Conservation (phyloP, 441 rosid species). For the Capsella rubella region DNA sequence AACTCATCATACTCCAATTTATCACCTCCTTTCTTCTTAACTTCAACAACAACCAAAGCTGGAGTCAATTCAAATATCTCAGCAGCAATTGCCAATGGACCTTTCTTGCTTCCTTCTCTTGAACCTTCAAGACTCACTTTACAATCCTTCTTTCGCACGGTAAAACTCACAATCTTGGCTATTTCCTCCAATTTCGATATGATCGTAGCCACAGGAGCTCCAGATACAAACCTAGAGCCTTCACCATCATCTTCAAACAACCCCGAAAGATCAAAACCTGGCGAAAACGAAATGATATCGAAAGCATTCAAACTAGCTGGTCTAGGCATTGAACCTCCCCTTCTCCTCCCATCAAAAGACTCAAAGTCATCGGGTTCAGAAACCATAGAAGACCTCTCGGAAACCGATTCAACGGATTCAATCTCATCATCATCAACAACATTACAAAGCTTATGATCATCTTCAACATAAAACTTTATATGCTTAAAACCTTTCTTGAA, state of each 20-base stretch:
- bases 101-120: slow-evolving; percentile 70
- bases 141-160: slow-evolving; percentile 85
- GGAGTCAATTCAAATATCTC: slow-evolving; percentile 92
- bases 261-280: slow-evolving; percentile 83
- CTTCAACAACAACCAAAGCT: slow-evolving; percentile 76
- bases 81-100: slow-evolving; percentile 79
- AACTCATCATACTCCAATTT: slow-evolving; percentile 81
- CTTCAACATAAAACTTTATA: slow-evolving; percentile 80
- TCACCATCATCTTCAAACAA: slow-evolving; percentile 86
- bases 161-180: slow-evolving; percentile 77
- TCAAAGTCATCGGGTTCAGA: slow-evolving; percentile 70
- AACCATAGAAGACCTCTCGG: slow-evolving; percentile 56
- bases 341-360: slow-evolving; percentile 51
- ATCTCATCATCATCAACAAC: slow-evolving; percentile 50
- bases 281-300: slow-evolving; percentile 81
- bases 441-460: slow-evolving; percentile 72
- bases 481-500: slow-evolving; percentile 85
- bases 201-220: slow-evolving; percentile 76
- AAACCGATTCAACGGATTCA: slow-evolving; percentile 51
- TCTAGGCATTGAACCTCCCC: slow-evolving; percentile 55
- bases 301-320: slow-evolving; percentile 90
- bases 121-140: slow-evolving; percentile 84
- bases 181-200: slow-evolving; percentile 87
- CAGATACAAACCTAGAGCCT: slow-evolving; percentile 72
- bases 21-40: slow-evolving; percentile 92